A percentile compares a stretch with the other conserved stretches of the same genome.
Evolutionary conservation across 305 asterid genomes (phyloP).

Genomic region (Fraxinus velutina): DNA sequence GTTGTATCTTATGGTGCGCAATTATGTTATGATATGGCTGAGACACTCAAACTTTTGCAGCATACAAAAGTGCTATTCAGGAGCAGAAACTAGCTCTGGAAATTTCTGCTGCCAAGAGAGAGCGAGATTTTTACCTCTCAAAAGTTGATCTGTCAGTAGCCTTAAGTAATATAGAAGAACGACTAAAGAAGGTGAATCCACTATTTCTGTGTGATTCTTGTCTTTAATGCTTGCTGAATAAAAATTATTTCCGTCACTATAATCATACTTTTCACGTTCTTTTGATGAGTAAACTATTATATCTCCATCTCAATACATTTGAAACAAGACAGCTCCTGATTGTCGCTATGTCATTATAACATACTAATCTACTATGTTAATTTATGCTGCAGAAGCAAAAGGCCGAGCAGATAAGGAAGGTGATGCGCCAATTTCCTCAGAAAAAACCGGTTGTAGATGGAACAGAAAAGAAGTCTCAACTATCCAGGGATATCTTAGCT

Average conservation of each 20-base stretch:
- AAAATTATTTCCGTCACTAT: neutral
- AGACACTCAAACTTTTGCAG: conserved; percentile 35
- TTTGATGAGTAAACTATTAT: neutral
- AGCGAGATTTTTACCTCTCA: conserved; percentile 72
- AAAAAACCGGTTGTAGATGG: conserved; percentile 44
- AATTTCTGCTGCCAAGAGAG: conserved; percentile 72
- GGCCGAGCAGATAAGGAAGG: conserved; percentile 50
- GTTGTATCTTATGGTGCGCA: conserved; percentile 5
- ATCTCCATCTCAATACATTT: neutral
- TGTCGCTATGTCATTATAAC: neutral
- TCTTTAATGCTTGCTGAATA: neutral
- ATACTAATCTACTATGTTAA: neutral
- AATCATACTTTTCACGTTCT: neutral
- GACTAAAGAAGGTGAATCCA: conserved; percentile 63
- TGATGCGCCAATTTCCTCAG: conserved; percentile 57
- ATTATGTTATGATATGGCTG: conserved; percentile 17
- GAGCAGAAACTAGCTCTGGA: conserved; percentile 75
- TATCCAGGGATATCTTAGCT: conserved; percentile 61
- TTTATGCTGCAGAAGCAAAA: conserved; percentile 58
- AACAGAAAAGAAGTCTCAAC: conserved; percentile 41
- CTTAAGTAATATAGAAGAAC: conserved; percentile 50
- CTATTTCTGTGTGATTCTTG: neutral
- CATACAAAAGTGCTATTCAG: conserved; percentile 59
- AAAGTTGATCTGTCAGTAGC: conserved; percentile 73
- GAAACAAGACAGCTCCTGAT: neutral